Evolutionary conservation across 441 rosid species (phyloP), one percentile per base, ranked within the genome.

Genomic region (Pelargonium fulgidum): DNA sequence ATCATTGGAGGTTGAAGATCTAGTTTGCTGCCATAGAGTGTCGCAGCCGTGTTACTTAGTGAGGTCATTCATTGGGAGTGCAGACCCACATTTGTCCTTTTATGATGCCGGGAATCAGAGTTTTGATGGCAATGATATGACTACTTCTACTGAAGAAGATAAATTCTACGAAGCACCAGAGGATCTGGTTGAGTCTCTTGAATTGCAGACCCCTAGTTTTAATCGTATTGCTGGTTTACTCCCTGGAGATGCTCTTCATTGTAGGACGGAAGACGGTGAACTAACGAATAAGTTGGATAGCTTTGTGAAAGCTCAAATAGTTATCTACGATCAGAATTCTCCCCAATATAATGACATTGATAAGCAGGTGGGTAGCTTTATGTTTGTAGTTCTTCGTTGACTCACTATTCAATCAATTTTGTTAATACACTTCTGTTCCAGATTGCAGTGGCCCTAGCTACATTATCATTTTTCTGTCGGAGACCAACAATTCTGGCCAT

Each of bases 1-100:
- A 81, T 88, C 99, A 26, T 81, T 95, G 91, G 99, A 95, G 85
- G 86, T 95, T 70, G 97, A 92, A 86, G 99, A 95, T 83, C 79
- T 92, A 84, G 87, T 92, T 75, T 76, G 88, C 81, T 66, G 76
- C 75, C 80, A 74, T 68, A 75, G 78, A 62, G 71, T 70, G 66
- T 84, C 90, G 29, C 82, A 56, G 75, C 83, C 86, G 70, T 81
- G 86, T 86, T 95, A 85, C 84, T 66, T 95, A 72, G 99, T 96
- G 67, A 89, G 97, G 77, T 95, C 99, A 73, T 87, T 95, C 78
- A 79, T 88, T 72, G 82, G 81, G 68, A 82, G 78, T 77, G 77
- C 83, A 72, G 87, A 29, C 36, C 36, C 36, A 29, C 36, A 29
- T 29, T 29, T 29, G 36, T 29, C 36, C 36, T 29, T 29, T 29